These are phyloP conservation scores for Penicillium occitanis DNA, from an alignment of 2,329 filamentous ascomycete genomes.

Conservation along the genomic window DNA sequence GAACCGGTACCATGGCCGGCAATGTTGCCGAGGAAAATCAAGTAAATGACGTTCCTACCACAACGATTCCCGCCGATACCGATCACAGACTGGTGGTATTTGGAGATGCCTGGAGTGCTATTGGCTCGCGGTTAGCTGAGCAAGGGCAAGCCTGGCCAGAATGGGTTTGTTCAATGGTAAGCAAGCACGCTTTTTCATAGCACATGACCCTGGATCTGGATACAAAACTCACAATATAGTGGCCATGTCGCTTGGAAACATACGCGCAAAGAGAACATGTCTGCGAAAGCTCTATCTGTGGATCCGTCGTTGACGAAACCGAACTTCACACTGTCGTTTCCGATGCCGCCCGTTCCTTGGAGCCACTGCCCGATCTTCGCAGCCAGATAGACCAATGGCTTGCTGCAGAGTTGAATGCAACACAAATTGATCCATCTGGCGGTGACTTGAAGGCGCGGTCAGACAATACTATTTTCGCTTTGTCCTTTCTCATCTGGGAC, in stretches of 20 bases:
- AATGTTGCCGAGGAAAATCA: slow-evolving; percentile 12
- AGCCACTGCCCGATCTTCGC: slow-evolving; percentile 37
- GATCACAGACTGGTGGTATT: slow-evolving; percentile 39
- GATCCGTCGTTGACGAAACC: slow-evolving; percentile 37
- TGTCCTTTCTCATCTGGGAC: slow-evolving; percentile 44
- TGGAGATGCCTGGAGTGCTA: slow-evolving; percentile 43
- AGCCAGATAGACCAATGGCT: slow-evolving; percentile 39
- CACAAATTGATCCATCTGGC: slow-evolving; percentile 24
- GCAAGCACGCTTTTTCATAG: not conserved
- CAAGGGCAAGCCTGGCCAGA: slow-evolving; percentile 37
- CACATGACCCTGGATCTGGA: not conserved
- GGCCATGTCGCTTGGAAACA: slow-evolving; percentile 38
- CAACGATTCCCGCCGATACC: slow-evolving; percentile 25
- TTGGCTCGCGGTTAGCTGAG: slow-evolving; percentile 28
- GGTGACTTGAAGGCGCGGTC: slow-evolving; percentile 29
- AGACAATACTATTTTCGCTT: slow-evolving; percentile 36
- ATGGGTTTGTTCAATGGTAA: slow-evolving; percentile 40
- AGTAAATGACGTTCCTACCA: slow-evolving; percentile 23
- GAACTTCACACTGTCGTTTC: slow-evolving; percentile 29
- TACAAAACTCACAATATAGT: slow-evolving; percentile 25
- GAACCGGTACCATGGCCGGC: not conserved
- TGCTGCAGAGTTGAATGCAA: slow-evolving; percentile 31
- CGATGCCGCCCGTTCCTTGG: slow-evolving; percentile 27
- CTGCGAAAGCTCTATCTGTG: slow-evolving; percentile 29
- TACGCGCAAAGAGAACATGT: slow-evolving; percentile 33